Base-by-base conservation (phyloP, 2,329 filamentous ascomycete species). In the Cercospora berteroae region DNA sequence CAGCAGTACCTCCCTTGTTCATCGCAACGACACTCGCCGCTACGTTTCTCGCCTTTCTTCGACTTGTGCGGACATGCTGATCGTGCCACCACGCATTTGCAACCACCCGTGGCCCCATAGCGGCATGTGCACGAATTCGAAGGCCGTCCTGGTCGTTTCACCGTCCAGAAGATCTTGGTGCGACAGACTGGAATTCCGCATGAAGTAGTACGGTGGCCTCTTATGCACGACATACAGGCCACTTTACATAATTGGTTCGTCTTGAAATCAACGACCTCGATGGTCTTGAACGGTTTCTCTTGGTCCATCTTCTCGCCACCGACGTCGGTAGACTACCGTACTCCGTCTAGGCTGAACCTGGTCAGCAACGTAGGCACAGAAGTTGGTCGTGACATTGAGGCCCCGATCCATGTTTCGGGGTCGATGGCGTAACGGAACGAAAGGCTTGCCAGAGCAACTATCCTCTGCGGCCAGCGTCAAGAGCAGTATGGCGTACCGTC, bases 171-270 rank as follows among this genome's bases (percentile, higher is more conserved):
- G 36, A 77, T 67, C 67, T 78, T 77, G 52, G 67, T 72, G 52
- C 76, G 75, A 62, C 76, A 78, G 18, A 77, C 74, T n/a, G 73
- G 74, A 20, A 76, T 77, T 20, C 76, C 76, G 65, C 76, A 78
- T 10, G 74, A 74, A 16, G 75, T 78, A 20, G 76, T 77, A 31
- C 76, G 74, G 63, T 78, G 76, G 39, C 76, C 76, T 18, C 76
- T 75, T 62, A 78, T 78, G 67, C 76, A 78, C 31, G 75, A 76
- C 76, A 77, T 77, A 69, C 76, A 78, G 16, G 76, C 76, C 48
- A 78, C 71, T 66, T 78, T 78, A 70, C 75, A 77, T 36, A 70
- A 60, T 61, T 77, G 74, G 39, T 71, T 72, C 31, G 75, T 77
- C 52, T 71, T 70, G 27, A 70, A 69, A 63, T 77, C 76, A 66